Evolutionary conservation across 202 grass and related monocot species (phyloP).

Genomic region (Setaria italica): DNA sequence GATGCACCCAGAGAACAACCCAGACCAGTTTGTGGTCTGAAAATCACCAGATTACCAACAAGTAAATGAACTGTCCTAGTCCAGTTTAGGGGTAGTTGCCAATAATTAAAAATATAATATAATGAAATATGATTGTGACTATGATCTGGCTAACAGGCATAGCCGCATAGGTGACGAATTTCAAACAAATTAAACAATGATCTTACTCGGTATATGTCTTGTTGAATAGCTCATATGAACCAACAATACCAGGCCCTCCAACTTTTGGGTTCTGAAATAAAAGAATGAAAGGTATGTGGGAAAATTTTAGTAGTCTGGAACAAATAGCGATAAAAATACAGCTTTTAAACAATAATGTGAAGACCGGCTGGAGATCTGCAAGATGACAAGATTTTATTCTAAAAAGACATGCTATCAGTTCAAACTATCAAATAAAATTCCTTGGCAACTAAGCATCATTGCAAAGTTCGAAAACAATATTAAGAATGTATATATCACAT

Average conservation of each 20-base stretch:
- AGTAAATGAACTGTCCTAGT: not conserved
- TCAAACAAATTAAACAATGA: slow-evolving; percentile 37
- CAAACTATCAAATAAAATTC: slow-evolving; percentile 20
- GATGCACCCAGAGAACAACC: not conserved
- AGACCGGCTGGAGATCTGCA: not conserved
- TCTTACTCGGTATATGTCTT: slow-evolving; percentile 80
- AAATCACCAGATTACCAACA: not conserved
- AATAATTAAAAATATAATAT: not conserved
- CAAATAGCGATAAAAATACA: not conserved
- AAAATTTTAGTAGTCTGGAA: slow-evolving; percentile 12
- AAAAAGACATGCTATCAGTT: slow-evolving; percentile 4
- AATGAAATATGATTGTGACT: not conserved
- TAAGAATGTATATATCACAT: slow-evolving; percentile 19
- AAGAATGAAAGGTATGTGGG: slow-evolving; percentile 22
- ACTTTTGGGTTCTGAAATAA: slow-evolving; percentile 76
- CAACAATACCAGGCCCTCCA: slow-evolving; percentile 89
- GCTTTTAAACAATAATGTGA: slow-evolving; percentile 11
- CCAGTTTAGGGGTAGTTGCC: not conserved
- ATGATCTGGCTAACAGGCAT: slow-evolving; percentile 18
- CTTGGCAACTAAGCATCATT: not conserved
- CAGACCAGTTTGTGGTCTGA: not conserved
- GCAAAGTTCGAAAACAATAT: not conserved
- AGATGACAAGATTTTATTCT: slow-evolving; percentile 2
- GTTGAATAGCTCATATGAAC: slow-evolving; percentile 55
- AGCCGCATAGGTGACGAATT: not conserved